Conservation (phyloP, 352 stramenopile genomes). For the Pseudoperonospora humuli region DNA sequence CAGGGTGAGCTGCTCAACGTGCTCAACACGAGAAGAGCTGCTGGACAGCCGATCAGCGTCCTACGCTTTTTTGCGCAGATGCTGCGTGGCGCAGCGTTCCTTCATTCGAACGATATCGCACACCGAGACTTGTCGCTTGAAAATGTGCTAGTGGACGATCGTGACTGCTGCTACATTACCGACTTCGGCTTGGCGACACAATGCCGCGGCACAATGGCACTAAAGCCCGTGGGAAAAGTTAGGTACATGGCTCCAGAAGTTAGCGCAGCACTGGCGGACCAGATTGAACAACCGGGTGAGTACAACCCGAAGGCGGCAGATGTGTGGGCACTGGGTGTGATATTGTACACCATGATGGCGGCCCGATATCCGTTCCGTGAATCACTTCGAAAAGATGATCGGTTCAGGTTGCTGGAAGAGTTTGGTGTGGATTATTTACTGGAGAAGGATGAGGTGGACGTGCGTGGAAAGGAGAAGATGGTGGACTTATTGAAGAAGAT, state of each 20-base stretch:
- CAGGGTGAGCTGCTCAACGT: conserved; percentile 64
- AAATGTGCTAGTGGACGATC: conserved; percentile 68
- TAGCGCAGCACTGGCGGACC: conserved; percentile 21
- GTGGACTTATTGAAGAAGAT: conserved; percentile 49
- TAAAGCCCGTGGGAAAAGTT: conserved; percentile 58
- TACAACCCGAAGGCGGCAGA: conserved; percentile 64
- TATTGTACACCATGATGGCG: conserved; percentile 67
- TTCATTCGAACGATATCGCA: conserved; percentile 66
- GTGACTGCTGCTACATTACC: conserved; percentile 62
- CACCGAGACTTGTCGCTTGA: conserved; percentile 79
- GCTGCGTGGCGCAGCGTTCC: conserved; percentile 48
- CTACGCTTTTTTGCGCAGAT: conserved; percentile 67
- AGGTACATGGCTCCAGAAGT: conserved; percentile 79
- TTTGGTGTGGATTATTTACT: conserved; percentile 62
- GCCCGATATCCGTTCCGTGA: conserved; percentile 59
- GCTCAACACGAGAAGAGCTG: conserved; percentile 41
- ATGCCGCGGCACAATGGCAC: conserved; percentile 10
- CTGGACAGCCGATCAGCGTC: conserved; percentile 22
- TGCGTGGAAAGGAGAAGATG: conserved; percentile 24
- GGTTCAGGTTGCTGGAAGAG: conserved; percentile 47
- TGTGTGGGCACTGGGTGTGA: conserved; percentile 77
- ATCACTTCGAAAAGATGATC: conserved; percentile 39
- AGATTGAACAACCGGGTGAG: conserved; percentile 11
- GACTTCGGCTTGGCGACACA: conserved; percentile 74
- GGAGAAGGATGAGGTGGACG: conserved; percentile 56